Conservation (phyloP, 129 eudicot species). For the Escallonia rubra region DNA sequence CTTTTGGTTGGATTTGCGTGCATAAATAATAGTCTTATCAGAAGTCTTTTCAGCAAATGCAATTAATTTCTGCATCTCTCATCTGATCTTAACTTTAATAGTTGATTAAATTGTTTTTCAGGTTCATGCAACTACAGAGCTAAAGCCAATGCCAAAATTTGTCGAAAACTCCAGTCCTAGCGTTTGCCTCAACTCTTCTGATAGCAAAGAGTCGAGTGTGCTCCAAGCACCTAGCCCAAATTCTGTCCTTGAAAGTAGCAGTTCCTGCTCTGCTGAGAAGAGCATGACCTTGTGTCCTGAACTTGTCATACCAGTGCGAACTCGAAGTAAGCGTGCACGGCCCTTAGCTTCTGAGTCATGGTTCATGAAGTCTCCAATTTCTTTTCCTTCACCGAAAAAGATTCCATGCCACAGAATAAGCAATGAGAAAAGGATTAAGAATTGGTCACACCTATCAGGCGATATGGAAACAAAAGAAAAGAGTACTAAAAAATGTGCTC, state of each 20-base stretch:
- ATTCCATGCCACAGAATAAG: slow-evolving; percentile 8
- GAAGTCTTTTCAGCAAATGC: background rate
- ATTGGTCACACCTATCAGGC: slow-evolving; percentile 9
- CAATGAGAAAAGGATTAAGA: slow-evolving; percentile 26
- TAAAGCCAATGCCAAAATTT: slow-evolving; percentile 21
- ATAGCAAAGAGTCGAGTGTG: background rate
- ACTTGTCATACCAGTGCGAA: slow-evolving; percentile 32
- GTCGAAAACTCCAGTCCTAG: slow-evolving; percentile 19
- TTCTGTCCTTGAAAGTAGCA: slow-evolving; percentile 69
- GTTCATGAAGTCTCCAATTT: slow-evolving; percentile 24
- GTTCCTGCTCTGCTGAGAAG: slow-evolving; percentile 45
- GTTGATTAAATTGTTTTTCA: slow-evolving; percentile 8
- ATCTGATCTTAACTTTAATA: background rate
- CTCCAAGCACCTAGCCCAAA: slow-evolving; percentile 67
- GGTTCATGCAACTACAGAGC: slow-evolving; percentile 18
- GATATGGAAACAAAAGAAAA: slow-evolving; percentile 12
- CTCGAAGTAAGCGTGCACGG: slow-evolving; percentile 57
- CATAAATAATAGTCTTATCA: background rate
- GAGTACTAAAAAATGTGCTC: slow-evolving; percentile 54
- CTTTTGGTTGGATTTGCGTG: background rate
- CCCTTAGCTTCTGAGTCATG: slow-evolving; percentile 45
- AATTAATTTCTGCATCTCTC: background rate
- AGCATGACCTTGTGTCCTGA: slow-evolving; percentile 27
- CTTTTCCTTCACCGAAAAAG: slow-evolving; percentile 26
- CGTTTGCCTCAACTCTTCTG: slow-evolving; percentile 1